Evolutionary conservation across 768 basidiomycete species (phyloP).

Genomic region (Nevesoporus exiguus): DNA sequence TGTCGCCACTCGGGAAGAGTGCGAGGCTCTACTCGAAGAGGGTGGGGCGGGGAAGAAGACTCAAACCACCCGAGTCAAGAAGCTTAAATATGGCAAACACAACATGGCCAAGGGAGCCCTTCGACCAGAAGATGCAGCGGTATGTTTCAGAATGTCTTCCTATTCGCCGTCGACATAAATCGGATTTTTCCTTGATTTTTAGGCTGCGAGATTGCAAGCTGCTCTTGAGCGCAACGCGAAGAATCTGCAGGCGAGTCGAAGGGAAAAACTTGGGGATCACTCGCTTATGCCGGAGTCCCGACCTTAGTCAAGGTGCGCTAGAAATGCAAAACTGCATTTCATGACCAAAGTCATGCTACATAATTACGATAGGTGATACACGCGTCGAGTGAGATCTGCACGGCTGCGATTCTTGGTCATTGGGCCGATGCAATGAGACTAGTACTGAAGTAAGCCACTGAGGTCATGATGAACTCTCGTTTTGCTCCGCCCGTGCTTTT

Average conservation of each 20-base stretch:
- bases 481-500: slow-evolving; percentile 63
- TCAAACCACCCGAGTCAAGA: slow-evolving; percentile 44
- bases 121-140: slow-evolving; percentile 79
- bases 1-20: slow-evolving; percentile 69
- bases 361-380: slow-evolving; percentile 23
- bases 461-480: slow-evolving; percentile 41
- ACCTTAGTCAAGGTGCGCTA: slow-evolving; percentile 1
- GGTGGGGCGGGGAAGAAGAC: slow-evolving; percentile 27
- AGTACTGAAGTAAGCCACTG: background rate
- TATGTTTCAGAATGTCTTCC: slow-evolving; percentile 33
- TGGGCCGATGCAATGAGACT: background rate
- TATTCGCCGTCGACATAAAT: background rate
- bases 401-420: slow-evolving; percentile 1
- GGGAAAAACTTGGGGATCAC: slow-evolving; percentile 21
- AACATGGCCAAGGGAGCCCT: slow-evolving; percentile 88
- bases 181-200: background rate
- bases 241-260: slow-evolving; percentile 28
- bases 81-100: slow-evolving; percentile 65
- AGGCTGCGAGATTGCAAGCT: slow-evolving; percentile 71
- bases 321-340: slow-evolving; percentile 10
- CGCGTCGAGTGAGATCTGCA: slow-evolving; percentile 14
- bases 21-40: slow-evolving; percentile 54
- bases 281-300: slow-evolving; percentile 21
- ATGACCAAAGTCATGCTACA: slow-evolving; percentile 17
- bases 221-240: slow-evolving; percentile 48